Evolutionary conservation across 83 land plant species (phyloP).

Genomic region (Isoetes engelmannii): DNA sequence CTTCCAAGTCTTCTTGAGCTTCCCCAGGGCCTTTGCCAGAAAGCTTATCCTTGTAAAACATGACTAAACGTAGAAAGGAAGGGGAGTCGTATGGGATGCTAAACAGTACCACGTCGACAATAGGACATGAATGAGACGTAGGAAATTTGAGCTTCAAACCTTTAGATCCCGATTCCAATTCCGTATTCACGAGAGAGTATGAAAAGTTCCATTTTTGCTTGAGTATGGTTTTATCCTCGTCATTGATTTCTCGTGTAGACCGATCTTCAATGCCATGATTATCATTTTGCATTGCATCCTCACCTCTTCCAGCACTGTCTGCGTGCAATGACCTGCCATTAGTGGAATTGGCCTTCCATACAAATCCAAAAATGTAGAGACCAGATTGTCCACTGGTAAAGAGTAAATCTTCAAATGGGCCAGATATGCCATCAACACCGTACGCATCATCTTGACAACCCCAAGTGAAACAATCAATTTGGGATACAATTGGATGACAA

Average conservation of each 20-base stretch:
- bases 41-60: slow-evolving; percentile 2
- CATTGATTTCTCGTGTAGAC: no score
- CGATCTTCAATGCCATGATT: no score
- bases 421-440: slow-evolving; percentile 22
- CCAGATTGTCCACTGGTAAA: slow-evolving; percentile 49
- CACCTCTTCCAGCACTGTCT: slow-evolving; percentile 47
- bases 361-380: slow-evolving; percentile 55
- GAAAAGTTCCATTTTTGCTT: slow-evolving; percentile 30
- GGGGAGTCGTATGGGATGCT: slow-evolving; percentile 28
- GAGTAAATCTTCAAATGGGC: slow-evolving; percentile 52
- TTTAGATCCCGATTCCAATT: slow-evolving; percentile 29
- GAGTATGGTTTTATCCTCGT: background rate
- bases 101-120: slow-evolving; percentile 58
- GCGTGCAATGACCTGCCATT: slow-evolving; percentile 14
- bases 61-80: slow-evolving; percentile 6
- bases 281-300: background rate
- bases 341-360: background rate
- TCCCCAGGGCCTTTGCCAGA: background rate
- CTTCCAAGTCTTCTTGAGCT: slow-evolving; percentile 16
- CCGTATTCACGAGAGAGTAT: slow-evolving; percentile 41
- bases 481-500: slow-evolving; percentile 32
- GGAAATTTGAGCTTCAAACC: slow-evolving; percentile 38
- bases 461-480: slow-evolving; percentile 62
- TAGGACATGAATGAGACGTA: slow-evolving; percentile 37
- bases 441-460: slow-evolving; percentile 52